A percentile compares a stretch with the other conserved stretches of the same genome.
These are phyloP conservation scores for Colletotrichum filicis DNA, from an alignment of 2,329 filamentous ascomycete genomes.

Conservation along the genomic window DNA sequence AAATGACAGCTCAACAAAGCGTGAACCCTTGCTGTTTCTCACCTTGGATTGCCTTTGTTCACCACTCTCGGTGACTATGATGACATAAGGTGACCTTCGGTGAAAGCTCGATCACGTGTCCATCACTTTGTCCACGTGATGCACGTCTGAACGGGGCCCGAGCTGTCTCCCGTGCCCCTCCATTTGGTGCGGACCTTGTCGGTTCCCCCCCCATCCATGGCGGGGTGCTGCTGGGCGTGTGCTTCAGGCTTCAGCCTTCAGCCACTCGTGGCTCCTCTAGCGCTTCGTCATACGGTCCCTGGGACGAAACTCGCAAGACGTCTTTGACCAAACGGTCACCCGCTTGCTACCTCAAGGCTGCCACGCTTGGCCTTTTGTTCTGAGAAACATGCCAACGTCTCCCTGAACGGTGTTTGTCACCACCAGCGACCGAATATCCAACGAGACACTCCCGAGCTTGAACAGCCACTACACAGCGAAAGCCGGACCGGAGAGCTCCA, in stretches of 20 bases:
- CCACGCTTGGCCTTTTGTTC: conserved; percentile 18
- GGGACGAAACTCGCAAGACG: conserved; percentile 29
- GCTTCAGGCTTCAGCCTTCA: conserved; percentile 6
- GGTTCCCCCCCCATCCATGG: conserved; percentile 5
- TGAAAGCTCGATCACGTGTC: no score
- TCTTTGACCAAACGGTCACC: conserved; percentile 22
- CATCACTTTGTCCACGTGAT: no score
- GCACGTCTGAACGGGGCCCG: neutral
- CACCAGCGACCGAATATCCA: conserved; percentile 5
- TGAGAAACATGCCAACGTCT: conserved; percentile 19
- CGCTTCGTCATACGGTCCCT: conserved; percentile 32
- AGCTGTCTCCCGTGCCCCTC: conserved; percentile 26
- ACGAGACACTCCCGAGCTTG: neutral
- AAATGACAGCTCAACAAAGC: neutral
- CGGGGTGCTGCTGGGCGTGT: conserved; percentile 15
- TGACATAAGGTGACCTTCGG: neutral
- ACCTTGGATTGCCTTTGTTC: neutral
- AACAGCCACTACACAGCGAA: neutral
- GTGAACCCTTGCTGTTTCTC: neutral
- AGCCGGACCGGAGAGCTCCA: conserved; percentile 1
- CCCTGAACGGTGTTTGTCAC: conserved; percentile 22
- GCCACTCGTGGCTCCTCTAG: conserved; percentile 31
- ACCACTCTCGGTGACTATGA: neutral
- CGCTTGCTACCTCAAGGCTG: conserved; percentile 20
- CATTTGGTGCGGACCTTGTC: conserved; percentile 27